Evolutionary conservation across 139 green algal genomes (phyloP).

Genomic region (Coelastrella sp.): DNA sequence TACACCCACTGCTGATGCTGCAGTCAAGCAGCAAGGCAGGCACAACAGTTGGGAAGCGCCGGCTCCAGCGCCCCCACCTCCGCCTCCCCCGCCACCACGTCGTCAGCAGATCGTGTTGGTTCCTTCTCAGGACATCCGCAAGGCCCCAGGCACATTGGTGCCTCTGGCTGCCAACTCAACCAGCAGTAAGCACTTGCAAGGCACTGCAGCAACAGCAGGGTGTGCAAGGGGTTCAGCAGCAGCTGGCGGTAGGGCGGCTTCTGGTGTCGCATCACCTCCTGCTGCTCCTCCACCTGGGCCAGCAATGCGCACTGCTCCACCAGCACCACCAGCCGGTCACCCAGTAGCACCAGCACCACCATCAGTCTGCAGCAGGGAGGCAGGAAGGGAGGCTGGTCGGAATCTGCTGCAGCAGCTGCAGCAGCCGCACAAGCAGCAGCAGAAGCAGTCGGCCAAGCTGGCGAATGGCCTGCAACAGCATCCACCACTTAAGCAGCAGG

Average conservation of each 20-base stretch:
- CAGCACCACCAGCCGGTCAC: background rate
- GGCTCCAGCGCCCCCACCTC: background rate
- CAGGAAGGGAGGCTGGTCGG: background rate
- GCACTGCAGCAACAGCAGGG: background rate
- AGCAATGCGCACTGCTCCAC: background rate
- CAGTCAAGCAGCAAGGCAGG: background rate
- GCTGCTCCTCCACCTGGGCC: background rate
- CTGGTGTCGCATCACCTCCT: background rate
- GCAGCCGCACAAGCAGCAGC: background rate
- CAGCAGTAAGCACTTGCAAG: background rate
- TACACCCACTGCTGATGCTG: background rate
- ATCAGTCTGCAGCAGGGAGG: background rate
- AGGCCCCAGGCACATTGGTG: conserved; percentile 20
- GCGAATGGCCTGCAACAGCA: background rate
- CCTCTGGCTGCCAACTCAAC: background rate
- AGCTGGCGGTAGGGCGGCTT: too few species aligned
- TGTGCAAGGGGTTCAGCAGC: too few species aligned
- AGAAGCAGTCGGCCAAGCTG: background rate
- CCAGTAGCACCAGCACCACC: background rate
- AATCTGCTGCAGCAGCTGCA: conserved; percentile 11
- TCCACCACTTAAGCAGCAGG: too few species aligned
- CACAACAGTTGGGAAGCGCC: background rate
- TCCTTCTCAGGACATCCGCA: conserved; percentile 32
- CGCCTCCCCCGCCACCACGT: background rate
- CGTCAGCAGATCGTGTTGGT: conserved; percentile 6